Evolutionary conservation across 106 monocot species (phyloP), one percentile per base, ranked within the genome.

Genomic region (Triglochin maritima): DNA sequence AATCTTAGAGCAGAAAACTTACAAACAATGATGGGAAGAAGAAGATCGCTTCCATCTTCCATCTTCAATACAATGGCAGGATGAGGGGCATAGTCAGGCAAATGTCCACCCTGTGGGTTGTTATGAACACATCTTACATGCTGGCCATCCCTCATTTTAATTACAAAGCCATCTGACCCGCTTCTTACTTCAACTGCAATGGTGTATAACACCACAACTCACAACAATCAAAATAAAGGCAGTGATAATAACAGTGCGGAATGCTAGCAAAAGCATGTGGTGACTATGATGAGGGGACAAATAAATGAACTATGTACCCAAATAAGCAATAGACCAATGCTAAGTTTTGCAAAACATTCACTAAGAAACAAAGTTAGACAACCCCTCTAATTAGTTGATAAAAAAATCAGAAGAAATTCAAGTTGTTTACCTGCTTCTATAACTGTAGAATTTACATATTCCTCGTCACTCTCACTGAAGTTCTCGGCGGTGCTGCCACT

Each of bases 1-100:
- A 14, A 56, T 17, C 7, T 17, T 50, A 50, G 9, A 59, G n/a
- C 7, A 63, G 17, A 48, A 67, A 69, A 82, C 91, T 56, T 87
- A 86, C 83, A 85, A 50, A 93, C 93, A 72, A 93, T 86, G 62
- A 93, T 93, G 57, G 93, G 93, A 65, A 93, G 86, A 53, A 93
- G 72, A 70, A 89, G 79, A 69, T 79, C 82, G 66, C 89, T 93
- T 71, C 93, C 93, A 84, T 93, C 93, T 69, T 93, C 93, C 80
- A 93, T 89, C 65, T 86, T 93, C 55, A 93, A 72, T n/a, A 93
- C 93, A 62, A 93, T 93, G 29, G 93, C 93, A 56, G 89, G 93
- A 75, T 93, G 93, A 63, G 89, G 86, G 41, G 89, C 86, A 82
- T 89, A 86, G 46, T 93, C 89, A 17, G 93, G 89, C 41, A 82